phyloP scores from a whole-genome alignment of 768 basidiomycete species.

The Pilatotrama ljubarskyi region DNA sequence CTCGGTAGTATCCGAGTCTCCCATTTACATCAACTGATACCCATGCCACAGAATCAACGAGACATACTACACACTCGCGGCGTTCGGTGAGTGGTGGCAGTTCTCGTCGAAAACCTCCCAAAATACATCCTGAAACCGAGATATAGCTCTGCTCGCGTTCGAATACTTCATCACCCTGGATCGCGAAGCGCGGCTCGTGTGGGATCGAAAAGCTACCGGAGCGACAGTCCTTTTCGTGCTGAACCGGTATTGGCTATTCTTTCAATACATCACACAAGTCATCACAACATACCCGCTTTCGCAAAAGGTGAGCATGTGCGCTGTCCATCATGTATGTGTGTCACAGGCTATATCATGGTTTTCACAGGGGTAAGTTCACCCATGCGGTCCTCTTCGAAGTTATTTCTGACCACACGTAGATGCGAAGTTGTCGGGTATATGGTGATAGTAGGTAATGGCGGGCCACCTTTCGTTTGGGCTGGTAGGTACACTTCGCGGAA shows the following conservation, averaged over 20 bases:
- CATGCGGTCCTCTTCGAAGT: not conserved
- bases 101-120: not conserved
- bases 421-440: constrained; percentile 7
- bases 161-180: constrained; percentile 17
- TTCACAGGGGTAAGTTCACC: not conserved
- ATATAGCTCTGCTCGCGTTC: constrained; percentile 12
- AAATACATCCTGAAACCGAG: not conserved
- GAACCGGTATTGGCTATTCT: constrained; percentile 17
- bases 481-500: not conserved
- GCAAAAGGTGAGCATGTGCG: not conserved
- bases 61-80: constrained; percentile 4
- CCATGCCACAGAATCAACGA: constrained; percentile 1
- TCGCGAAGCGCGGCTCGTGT: constrained; percentile 17
- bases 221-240: constrained; percentile 17
- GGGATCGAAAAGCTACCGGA: constrained; percentile 14
- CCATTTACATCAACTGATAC: too few relatives aligned
- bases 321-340: not conserved
- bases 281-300: constrained; percentile 4
- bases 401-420: not conserved
- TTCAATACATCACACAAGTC: constrained; percentile 9
- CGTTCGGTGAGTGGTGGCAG: not conserved
- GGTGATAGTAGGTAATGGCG: constrained; percentile 7
- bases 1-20: too few relatives aligned
- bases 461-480: constrained; percentile 10
- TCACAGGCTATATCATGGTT: not conserved